Evolutionary conservation across 2,329 filamentous ascomycete species (phyloP), one percentile per base, ranked within the genome.

Genomic region (Tolypocladium ophioglossoides): DNA sequence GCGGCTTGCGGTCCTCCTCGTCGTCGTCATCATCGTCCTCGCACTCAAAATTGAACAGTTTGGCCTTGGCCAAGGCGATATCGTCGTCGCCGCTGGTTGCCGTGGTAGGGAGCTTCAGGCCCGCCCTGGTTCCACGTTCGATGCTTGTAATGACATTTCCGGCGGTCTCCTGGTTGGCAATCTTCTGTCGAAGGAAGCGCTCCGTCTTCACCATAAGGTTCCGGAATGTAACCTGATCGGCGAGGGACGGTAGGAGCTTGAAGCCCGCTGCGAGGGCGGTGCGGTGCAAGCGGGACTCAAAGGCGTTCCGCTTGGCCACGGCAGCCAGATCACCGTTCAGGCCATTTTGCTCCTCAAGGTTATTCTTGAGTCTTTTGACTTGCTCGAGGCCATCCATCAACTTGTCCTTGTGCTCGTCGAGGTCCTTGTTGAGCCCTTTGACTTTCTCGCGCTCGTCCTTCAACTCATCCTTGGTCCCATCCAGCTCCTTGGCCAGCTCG

Each of bases 251-350:
- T 8, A 56, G 10, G 7, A 58, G 24, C 44, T 58, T 55, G 44
- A 56, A 56, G 1, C 48, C 53, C 3, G 55, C 55, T 7, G 41
- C 41, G 6, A 58, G 49, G 12, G 56, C 56, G 9, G 55, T 55
- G 20, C 54, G 52, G 51, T 44, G 50, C 51, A 52, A 20, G 4
- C 53, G 53, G 9, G 47, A 40, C 20, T 55, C 37, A 27, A 44
- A 55, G n/a, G 16, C n/a, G 16, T 7, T 11, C 5, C 4, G 2
- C 2, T 38, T 24, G 14, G 8, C 8, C 18, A 39, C 8, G 7
- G 2, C 24, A n/a, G 10, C 20, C 38, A 53, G 44, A 7, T 24
- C 30, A 5, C 39, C 14, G 3, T n/a, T 18, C 7, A 11, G 16
- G 22, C n/a, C 7, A 7, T 16, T 20, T 6, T 38, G 10, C 2